Conservation (phyloP, 1,284 basidiomycete species). For the Trametes polyzona region DNA sequence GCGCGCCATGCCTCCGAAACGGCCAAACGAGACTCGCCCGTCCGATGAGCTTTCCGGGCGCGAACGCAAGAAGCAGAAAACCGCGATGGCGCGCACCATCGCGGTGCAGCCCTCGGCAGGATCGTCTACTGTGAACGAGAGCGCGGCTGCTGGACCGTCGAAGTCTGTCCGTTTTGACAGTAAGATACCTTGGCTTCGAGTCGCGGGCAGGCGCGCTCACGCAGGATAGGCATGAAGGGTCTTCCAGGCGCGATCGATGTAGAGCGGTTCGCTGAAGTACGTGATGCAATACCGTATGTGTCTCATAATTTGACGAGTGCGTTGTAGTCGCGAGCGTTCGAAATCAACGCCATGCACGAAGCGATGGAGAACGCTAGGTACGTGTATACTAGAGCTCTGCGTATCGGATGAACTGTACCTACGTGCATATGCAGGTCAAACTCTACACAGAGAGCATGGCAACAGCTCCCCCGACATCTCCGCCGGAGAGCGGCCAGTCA, state of each 20-base stretch:
- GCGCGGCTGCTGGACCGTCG: conserved; percentile 45
- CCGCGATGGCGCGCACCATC: conserved; percentile 67
- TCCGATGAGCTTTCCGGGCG: conserved; percentile 45
- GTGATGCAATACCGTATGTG: no score
- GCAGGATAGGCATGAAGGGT: conserved; percentile 50
- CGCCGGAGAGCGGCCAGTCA: conserved; percentile 91
- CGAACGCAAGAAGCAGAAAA: conserved; percentile 71
- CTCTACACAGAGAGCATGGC: conserved; percentile 84
- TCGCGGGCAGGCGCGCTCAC: not conserved
- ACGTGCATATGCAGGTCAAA: conserved; percentile 45
- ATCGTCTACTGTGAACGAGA: conserved; percentile 26
- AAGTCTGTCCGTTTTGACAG: conserved; percentile 44
- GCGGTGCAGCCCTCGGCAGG: conserved; percentile 50
- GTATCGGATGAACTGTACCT: no score
- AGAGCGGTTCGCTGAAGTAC: conserved; percentile 84
- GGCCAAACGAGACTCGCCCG: conserved; percentile 41
- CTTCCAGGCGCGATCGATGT: conserved; percentile 82
- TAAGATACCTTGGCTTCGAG: no score
- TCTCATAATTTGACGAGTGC: no score
- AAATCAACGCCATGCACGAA: conserved; percentile 86
- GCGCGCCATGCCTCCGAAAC: conserved; percentile 53
- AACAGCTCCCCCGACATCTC: conserved; percentile 87
- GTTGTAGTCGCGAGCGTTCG: conserved; percentile 81
- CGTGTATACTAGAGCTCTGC: conserved; percentile 20
- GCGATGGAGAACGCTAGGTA: conserved; percentile 83